Evolutionary conservation across 805 yeast species (phyloP), one percentile per base, ranked within the genome.

Genomic region (Wickerhamomyces chaumierensis): DNA sequence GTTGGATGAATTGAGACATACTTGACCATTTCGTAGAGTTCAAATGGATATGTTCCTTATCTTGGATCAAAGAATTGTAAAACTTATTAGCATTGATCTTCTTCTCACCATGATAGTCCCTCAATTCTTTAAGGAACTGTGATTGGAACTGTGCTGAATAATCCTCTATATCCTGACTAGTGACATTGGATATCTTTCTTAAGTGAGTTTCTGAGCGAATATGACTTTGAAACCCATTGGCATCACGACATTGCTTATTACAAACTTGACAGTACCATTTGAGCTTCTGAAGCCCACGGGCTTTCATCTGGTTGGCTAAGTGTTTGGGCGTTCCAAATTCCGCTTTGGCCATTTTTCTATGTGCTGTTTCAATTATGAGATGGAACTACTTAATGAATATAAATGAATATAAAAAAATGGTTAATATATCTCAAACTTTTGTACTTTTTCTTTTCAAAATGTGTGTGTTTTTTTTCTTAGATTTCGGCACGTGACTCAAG

Each of bases 211-310:
- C 85, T n/a, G 94, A 78, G 45, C 69, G 68, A n/a, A 80, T 69
- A 57, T 92, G 99, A 51, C 90, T 81, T 51, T 82, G 81, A 65
- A 83, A 92, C 19, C 98, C 99, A 60, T 92, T 90, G 45, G 83
- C 94, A 56, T 94, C 99, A 39, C 96, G 65, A 56, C 97, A 88
- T 61, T 92, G 99, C 52, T 90, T 86, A 54, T 71, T 75, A 53
- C 99, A 92, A 3, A 85, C 69, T 56, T 81, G 97, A 58, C 99
- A 92, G 59, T 87, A 94, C 69, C 75, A 90, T 43, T 75, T 69
- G 38, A 92, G 71, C 52, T 83, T 78, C 59, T 88, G 96, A 19
- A 88, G 75, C 2, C 97, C 97, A 36, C 73, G 67, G 19, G 85
- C 75, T 60, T 83, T 84, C 69, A 84, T 70, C 56, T 80, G 77